Evolutionary conservation across 768 basidiomycete genomes (phyloP).

Genomic region (Tulasnella sp.): DNA sequence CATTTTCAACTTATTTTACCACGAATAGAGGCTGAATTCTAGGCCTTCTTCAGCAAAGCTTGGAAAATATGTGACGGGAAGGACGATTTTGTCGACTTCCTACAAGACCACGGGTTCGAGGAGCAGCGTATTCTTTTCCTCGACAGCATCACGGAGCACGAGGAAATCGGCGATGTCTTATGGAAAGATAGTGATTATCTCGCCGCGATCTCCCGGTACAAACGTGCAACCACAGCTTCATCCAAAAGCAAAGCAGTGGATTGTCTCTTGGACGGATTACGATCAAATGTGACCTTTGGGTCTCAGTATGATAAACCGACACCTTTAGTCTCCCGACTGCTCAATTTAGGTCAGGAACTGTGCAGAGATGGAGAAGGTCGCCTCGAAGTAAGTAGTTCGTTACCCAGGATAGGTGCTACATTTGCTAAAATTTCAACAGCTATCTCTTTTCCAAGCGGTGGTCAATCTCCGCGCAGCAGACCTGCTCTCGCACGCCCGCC

Average conservation of each 20-base stretch:
- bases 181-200: constrained; percentile 41
- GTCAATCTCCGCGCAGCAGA: background rate
- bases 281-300: constrained; percentile 1
- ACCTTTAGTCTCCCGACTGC: background rate
- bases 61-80: constrained; percentile 46
- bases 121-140: constrained; percentile 47
- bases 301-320: background rate
- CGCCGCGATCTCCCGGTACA: background rate
- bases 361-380: background rate
- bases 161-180: constrained; percentile 54
- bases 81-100: constrained; percentile 53
- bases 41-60: constrained; percentile 42
- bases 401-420: background rate
- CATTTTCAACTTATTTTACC: background rate
- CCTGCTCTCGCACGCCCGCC: background rate
- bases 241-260: constrained; percentile 10
- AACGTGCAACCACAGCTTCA: background rate
- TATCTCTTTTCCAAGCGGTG: background rate
- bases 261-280: constrained; percentile 11
- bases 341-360: background rate
- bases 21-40: background rate
- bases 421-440: background rate
- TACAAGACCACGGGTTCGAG: constrained; percentile 53
- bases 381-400: background rate
- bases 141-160: constrained; percentile 41